phyloP scores from a whole-genome alignment of 192 early-diverging fungal species.

The Chytriomyces sp. region DNA sequence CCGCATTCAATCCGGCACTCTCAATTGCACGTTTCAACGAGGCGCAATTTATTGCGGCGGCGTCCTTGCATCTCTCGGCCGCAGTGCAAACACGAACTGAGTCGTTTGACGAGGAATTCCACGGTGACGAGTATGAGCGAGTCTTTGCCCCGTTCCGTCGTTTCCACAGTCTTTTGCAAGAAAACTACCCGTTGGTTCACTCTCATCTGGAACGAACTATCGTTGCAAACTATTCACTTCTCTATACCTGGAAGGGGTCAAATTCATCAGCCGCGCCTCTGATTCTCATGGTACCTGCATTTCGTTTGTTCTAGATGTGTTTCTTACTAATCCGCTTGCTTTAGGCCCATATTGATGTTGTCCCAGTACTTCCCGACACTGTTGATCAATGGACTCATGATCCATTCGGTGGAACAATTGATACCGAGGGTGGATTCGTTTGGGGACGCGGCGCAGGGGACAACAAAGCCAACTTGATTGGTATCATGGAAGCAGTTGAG shows the following conservation, averaged over 20 bases:
- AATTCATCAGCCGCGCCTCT: slow-evolving; percentile 28
- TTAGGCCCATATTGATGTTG: slow-evolving; percentile 42
- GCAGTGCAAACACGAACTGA: slow-evolving; percentile 43
- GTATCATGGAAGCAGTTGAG: slow-evolving; percentile 42
- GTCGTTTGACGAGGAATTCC: slow-evolving; percentile 39
- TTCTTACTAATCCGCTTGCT: too few species aligned
- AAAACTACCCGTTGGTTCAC: background rate
- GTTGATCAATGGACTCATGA: slow-evolving; percentile 37
- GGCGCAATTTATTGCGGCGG: too few species aligned
- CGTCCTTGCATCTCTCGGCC: slow-evolving; percentile 15
- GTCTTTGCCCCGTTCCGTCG: background rate
- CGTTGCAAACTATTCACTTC: slow-evolving; percentile 31
- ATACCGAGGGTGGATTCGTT: slow-evolving; percentile 19
- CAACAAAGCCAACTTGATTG: slow-evolving; percentile 23
- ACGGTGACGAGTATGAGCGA: background rate
- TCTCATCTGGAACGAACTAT: slow-evolving; percentile 1
- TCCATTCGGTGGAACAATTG: slow-evolving; percentile 34
- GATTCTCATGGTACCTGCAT: slow-evolving; percentile 11
- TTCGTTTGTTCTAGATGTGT: too few species aligned
- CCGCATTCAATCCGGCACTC: too few species aligned
- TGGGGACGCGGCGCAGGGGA: slow-evolving; percentile 44
- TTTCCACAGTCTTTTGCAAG: background rate
- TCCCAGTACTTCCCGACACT: slow-evolving; percentile 35
- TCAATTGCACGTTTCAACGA: too few species aligned
- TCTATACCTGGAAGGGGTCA: slow-evolving; percentile 44